A percentile compares a stretch with the other conserved stretches of the same genome.
These are phyloP conservation scores for Cladobotryum mycophilum DNA, from an alignment of 2,329 filamentous ascomycete genomes.

Conservation along the genomic window DNA sequence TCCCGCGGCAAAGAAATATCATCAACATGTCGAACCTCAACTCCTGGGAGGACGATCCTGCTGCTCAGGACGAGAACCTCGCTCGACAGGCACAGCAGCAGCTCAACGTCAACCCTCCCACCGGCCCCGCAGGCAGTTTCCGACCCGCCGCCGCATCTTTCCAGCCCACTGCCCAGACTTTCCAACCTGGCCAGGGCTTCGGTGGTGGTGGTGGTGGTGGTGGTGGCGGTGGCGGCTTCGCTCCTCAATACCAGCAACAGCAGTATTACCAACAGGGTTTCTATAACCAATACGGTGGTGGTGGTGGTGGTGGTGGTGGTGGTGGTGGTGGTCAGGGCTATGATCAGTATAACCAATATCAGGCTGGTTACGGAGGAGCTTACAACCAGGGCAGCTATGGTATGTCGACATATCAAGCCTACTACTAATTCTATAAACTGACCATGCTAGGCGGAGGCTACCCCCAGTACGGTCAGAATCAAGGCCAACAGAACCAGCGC, in stretches of 20 bases:
- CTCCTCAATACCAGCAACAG: conserved; percentile 48
- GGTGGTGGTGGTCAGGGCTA: conserved; percentile 43
- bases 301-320: too few species aligned
- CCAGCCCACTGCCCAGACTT: conserved; percentile 63
- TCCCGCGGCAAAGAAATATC: conserved; percentile 1
- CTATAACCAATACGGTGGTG: conserved; percentile 52
- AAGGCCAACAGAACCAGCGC: conserved; percentile 33
- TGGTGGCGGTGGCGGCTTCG: conserved; percentile 48
- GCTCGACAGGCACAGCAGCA: conserved; percentile 69
- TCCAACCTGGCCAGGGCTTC: conserved; percentile 66
- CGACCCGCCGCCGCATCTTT: conserved; percentile 57
- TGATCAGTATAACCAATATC: conserved; percentile 47
- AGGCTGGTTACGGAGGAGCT: conserved; percentile 45
- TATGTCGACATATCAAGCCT: conserved; percentile 17
- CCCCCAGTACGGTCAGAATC: conserved; percentile 46
- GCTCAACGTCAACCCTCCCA: conserved; percentile 62
- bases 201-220: conserved; percentile 52
- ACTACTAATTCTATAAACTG: neutral
- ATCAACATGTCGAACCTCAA: conserved; percentile 77
- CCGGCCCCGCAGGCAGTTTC: conserved; percentile 39
- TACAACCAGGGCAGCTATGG: conserved; percentile 42
- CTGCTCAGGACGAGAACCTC: conserved; percentile 71
- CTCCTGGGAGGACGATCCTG: conserved; percentile 88
- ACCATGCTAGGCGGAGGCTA: conserved; percentile 40
- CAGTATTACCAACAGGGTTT: conserved; percentile 49